Percentiles rank a stretch among this genome's conserved stretches.
phyloP scores from a whole-genome alignment of 768 basidiomycete genomes.

The Leccinum disarticulatum region DNA sequence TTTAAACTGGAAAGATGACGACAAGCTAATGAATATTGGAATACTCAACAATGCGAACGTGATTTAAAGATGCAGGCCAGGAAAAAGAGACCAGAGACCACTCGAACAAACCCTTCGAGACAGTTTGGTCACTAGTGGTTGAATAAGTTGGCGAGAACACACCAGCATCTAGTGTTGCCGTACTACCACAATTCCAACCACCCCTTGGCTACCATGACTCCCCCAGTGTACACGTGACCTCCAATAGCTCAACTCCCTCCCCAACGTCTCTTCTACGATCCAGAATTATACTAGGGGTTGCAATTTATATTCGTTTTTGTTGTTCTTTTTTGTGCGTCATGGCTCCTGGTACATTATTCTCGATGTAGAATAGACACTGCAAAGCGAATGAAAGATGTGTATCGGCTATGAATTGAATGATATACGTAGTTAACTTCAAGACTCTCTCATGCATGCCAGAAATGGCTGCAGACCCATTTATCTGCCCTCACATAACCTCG shows the following conservation, averaged over 20 bases:
- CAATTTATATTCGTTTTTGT: conserved; percentile 18
- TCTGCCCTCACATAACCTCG: conserved; percentile 32
- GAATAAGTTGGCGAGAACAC: conserved; percentile 28
- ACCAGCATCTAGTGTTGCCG: conserved; percentile 29
- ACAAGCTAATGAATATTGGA: conserved; percentile 56
- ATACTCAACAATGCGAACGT: conserved; percentile 57
- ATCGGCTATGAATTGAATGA: not conserved
- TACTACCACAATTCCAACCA: conserved; percentile 27
- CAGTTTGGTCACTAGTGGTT: conserved; percentile 37
- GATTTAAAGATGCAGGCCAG: conserved; percentile 72
- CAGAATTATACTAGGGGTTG: conserved; percentile 40
- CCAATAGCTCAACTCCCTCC: conserved; percentile 42
- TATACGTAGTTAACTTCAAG: not conserved
- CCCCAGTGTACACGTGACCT: conserved; percentile 39
- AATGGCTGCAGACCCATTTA: not conserved
- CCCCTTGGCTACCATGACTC: conserved; percentile 42
- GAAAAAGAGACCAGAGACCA: conserved; percentile 83
- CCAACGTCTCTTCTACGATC: conserved; percentile 52
- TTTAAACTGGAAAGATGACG: conserved; percentile 94
- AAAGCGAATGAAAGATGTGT: conserved; percentile 12
- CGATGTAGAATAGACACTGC: conserved; percentile 29
- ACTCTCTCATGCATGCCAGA: not conserved
- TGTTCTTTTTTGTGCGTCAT: conserved; percentile 17
- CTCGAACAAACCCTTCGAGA: conserved; percentile 69
- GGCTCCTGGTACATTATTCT: conserved; percentile 20